phyloP scores from a whole-genome alignment of 1,284 basidiomycete species.

The Trametes hirsuta region DNA sequence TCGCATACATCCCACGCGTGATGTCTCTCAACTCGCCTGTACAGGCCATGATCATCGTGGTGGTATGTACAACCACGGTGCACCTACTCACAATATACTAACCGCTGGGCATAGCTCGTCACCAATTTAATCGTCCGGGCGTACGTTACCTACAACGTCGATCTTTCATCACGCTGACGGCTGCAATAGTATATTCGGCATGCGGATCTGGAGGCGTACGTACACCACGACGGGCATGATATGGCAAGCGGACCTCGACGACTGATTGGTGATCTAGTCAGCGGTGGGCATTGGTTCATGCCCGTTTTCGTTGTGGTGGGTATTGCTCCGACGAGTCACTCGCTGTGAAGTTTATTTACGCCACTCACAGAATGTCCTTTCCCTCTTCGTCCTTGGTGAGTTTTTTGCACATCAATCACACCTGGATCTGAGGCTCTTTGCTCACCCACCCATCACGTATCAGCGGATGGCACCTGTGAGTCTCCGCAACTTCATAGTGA shows the following conservation, averaged over 20 bases:
- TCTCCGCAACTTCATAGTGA: not conserved
- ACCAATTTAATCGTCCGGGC: constrained; percentile 12
- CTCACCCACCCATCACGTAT: not conserved
- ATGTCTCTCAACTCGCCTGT: not conserved
- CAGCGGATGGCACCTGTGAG: constrained; percentile 5
- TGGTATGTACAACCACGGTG: not conserved
- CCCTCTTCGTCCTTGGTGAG: constrained; percentile 8
- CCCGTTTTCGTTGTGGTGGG: constrained; percentile 8
- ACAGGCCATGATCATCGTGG: constrained; percentile 7
- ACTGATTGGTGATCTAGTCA: not conserved
- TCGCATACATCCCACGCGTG: not conserved
- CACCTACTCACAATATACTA: too few relatives aligned
- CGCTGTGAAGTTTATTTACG: not conserved
- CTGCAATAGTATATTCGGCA: constrained; percentile 4
- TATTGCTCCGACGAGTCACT: not conserved
- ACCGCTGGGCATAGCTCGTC: not conserved
- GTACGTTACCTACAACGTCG: not conserved
- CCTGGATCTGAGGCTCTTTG: not conserved
- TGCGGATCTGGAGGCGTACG: constrained; percentile 13
- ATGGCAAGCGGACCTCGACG: too few relatives aligned
- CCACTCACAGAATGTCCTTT: constrained; percentile 3
- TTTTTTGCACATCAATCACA: not conserved
- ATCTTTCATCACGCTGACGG: not conserved
- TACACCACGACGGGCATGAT: not conserved
- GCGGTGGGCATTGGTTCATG: constrained; percentile 8